Base-by-base conservation (phyloP, 495 filamentous ascomycete species). In the Gamarada debralockiae region DNA sequence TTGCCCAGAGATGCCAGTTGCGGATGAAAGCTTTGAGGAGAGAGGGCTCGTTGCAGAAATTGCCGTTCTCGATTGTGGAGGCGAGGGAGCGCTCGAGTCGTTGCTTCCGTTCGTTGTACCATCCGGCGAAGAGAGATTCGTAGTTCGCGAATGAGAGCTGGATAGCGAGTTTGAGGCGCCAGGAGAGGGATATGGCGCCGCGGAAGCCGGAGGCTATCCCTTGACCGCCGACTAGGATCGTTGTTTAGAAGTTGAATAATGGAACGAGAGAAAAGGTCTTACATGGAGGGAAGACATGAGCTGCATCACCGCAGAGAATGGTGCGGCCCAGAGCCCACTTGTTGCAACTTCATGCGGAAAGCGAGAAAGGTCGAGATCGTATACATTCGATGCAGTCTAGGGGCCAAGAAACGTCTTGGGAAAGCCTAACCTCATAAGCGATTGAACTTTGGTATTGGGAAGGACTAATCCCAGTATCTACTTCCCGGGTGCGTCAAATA, bases 231-330 rank as follows among this genome's bases (percentile, higher is more conserved):
- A 81, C 48, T 51, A 36, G n/a, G n/a, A n/a, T 15, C 0, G 12
- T 9, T 8, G 7, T 25, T 31, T 31, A 18, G 17, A 27, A 34
- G 7, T 9, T 15, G 14, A 15, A n/a, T 4, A 24, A 31, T 8
- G 25, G 6, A 6, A 48, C n/a, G n/a, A n/a, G n/a, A n/a, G n/a
- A n/a, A n/a, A n/a, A n/a, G n/a, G n/a, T n/a, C 48, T 29, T 51
- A 51, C 48, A 80, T 9, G 77, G 75, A n/a, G 77, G 77, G 50
- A 81, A 79, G 1, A 79, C 77, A 49, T 81, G 72, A 2, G 76
- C 76, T 2, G 77, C 69, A 57, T 81, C 76, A 15, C 76, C 76
- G 33, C 72, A 73, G 9, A 81, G 60, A 43, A 75, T 65, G 0
- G 70, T 71, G 1, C 73, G 64, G n/a, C 60, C 66, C n/a, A 65